Evolutionary conservation across 1,284 basidiomycete genomes (phyloP).

Genomic region (Rhodotorula sp.): DNA sequence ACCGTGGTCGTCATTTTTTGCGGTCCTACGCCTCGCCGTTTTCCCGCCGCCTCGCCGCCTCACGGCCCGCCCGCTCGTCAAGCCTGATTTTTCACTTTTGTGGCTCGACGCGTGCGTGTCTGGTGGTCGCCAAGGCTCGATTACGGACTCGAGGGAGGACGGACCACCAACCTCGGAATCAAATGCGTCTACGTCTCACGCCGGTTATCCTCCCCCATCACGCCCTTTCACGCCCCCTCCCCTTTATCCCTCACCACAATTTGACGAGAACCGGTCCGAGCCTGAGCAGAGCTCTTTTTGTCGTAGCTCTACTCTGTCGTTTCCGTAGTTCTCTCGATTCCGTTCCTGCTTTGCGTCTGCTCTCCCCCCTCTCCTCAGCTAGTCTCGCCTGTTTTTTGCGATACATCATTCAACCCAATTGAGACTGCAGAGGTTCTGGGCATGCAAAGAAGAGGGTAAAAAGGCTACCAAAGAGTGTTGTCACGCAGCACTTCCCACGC

Average conservation of each 20-base stretch:
- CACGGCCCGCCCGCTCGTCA: not conserved
- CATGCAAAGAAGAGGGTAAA: too few species aligned
- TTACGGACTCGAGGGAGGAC: not conserved
- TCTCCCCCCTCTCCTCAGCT: not conserved
- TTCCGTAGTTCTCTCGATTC: not conserved
- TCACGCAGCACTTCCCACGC: too few species aligned
- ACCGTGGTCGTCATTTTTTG: too few species aligned
- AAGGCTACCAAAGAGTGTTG: too few species aligned
- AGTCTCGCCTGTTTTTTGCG: too few species aligned
- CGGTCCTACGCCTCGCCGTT: not conserved
- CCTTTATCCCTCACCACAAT: not conserved
- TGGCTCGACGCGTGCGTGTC: not conserved
- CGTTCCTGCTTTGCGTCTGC: not conserved
- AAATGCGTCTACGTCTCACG: not conserved
- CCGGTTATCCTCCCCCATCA: too few species aligned
- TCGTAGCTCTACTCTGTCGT: not conserved
- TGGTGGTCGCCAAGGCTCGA: not conserved
- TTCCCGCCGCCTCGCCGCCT: not conserved
- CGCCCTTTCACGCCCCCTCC: not conserved
- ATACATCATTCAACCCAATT: too few species aligned
- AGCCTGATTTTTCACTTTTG: slow-evolving; percentile 7
- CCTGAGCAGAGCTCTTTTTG: slow-evolving; percentile 4
- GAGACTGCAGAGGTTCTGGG: too few species aligned
- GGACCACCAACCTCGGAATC: not conserved
- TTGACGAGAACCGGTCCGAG: slow-evolving; percentile 34